Percentiles rank a stretch among this genome's conserved stretches.
phyloP scores from a whole-genome alignment of 441 rosid genomes.

The Raphanus hybrid region DNA sequence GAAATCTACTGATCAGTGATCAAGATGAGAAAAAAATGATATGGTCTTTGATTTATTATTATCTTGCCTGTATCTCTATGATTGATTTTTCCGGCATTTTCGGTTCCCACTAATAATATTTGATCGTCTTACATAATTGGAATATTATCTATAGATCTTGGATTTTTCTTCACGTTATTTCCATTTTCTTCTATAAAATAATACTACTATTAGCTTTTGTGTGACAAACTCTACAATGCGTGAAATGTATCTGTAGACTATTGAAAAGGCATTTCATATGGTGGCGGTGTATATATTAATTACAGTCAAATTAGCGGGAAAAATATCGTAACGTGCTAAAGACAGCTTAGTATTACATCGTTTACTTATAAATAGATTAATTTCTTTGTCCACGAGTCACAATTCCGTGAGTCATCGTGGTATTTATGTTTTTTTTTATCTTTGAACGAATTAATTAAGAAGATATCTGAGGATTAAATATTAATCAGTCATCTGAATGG shows the following conservation, averaged over 20 bases:
- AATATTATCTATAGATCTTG: constrained; percentile 31
- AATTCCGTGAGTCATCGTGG: neutral
- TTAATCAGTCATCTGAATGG: constrained; percentile 21
- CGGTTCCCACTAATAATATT: constrained; percentile 24
- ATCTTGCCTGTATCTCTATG: neutral
- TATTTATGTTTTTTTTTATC: neutral
- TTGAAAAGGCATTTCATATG: neutral
- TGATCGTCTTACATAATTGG: constrained; percentile 21
- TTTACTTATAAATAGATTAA: neutral
- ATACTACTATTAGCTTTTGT: constrained; percentile 1
- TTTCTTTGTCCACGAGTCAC: neutral
- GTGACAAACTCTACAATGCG: constrained; percentile 15
- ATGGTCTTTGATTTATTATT: constrained; percentile 24
- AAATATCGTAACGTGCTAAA: constrained; percentile 33
- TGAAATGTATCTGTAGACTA: neutral
- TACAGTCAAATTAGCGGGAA: constrained; percentile 1
- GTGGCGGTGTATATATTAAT: constrained; percentile 21
- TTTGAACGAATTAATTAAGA: neutral
- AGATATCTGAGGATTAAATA: neutral
- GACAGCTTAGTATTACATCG: constrained; percentile 6
- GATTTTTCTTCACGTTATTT: constrained; percentile 41
- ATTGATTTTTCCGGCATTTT: constrained; percentile 12
- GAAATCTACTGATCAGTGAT: neutral
- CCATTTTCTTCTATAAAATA: constrained; percentile 22
- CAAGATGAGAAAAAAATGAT: constrained; percentile 11